A percentile compares a stretch with the other conserved stretches of the same genome.
Evolutionary conservation across 208 protist species (phyloP).

Genomic region (Balamuthia mandrillaris): DNA sequence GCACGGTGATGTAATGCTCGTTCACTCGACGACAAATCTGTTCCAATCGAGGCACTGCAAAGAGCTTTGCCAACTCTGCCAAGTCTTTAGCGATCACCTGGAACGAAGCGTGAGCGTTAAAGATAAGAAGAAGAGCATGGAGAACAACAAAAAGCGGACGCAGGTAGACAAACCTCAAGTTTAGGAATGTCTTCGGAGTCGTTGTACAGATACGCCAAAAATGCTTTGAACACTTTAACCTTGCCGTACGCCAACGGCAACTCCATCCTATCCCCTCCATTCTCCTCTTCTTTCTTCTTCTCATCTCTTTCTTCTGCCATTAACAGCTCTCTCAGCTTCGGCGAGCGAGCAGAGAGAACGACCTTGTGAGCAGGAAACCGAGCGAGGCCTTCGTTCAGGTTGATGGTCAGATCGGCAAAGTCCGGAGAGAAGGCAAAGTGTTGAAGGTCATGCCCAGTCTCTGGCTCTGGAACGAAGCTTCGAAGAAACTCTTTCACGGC

Average conservation of each 20-base stretch:
- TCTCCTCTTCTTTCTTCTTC: too few relatives aligned
- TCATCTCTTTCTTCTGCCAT: neutral
- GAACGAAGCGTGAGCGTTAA: too few relatives aligned
- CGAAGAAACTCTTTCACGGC: neutral
- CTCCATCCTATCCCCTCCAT: neutral
- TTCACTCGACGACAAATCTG: neutral
- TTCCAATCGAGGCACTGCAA: neutral
- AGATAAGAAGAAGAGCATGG: neutral
- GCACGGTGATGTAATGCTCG: neutral
- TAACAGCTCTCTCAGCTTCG: neutral
- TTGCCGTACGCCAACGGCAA: neutral
- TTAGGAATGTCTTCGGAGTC: neutral
- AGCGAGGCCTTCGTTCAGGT: neutral
- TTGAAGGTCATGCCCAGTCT: neutral
- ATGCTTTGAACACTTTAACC: neutral
- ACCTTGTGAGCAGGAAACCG: neutral
- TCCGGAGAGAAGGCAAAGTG: neutral
- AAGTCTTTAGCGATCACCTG: neutral
- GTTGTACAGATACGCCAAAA: slow-evolving; percentile 1
- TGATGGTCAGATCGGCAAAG: neutral
- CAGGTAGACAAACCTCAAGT: neutral
- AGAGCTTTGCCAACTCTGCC: neutral
- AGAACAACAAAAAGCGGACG: neutral
- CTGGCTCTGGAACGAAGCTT: neutral
- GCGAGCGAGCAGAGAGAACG: neutral